phyloP scores from a whole-genome alignment of 345 rosid genomes.

The Citrus sp. region DNA sequence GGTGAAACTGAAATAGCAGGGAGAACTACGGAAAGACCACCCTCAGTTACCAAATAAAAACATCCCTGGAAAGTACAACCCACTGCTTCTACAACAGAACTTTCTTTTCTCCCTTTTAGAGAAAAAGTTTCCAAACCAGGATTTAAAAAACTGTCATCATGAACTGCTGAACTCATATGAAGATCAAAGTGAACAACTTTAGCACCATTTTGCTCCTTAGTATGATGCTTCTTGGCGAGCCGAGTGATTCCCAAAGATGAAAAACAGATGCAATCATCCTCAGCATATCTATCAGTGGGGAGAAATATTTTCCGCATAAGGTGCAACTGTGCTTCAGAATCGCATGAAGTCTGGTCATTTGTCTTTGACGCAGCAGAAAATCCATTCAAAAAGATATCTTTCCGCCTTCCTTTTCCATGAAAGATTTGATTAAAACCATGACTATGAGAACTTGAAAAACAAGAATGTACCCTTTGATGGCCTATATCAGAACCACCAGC shows the following conservation, averaged over 20 bases:
- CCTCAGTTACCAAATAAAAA: conserved; percentile 75
- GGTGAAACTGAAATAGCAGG: conserved; percentile 68
- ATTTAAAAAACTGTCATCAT: conserved; percentile 59
- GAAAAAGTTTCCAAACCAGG: conserved; percentile 21
- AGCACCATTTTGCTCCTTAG: conserved; percentile 26
- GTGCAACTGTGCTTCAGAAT: conserved; percentile 33
- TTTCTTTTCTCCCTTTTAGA: conserved; percentile 40
- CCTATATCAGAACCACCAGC: conserved; percentile 69
- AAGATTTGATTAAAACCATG: conserved; percentile 20
- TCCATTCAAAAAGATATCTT: conserved; percentile 43
- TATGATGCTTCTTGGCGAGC: conserved; percentile 49
- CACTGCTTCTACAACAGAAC: conserved; percentile 58
- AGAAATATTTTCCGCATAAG: conserved; percentile 54
- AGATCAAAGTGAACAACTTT: conserved; percentile 56
- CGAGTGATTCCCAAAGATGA: conserved; percentile 84
- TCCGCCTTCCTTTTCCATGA: conserved; percentile 27
- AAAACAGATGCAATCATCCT: conserved; percentile 65
- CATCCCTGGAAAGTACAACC: conserved; percentile 87
- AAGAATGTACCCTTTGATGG: conserved; percentile 36
- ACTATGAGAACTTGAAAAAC: conserved; percentile 14
- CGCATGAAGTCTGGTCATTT: conserved; percentile 26
- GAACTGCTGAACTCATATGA: conserved; percentile 37
- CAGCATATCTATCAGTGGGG: conserved; percentile 48
- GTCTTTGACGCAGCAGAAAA: conserved; percentile 47
- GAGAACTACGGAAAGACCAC: conserved; percentile 85